Evolutionary conservation across 2,329 filamentous ascomycete species (phyloP), one percentile per base, ranked within the genome.

Genomic region (Exophiala sp.): DNA sequence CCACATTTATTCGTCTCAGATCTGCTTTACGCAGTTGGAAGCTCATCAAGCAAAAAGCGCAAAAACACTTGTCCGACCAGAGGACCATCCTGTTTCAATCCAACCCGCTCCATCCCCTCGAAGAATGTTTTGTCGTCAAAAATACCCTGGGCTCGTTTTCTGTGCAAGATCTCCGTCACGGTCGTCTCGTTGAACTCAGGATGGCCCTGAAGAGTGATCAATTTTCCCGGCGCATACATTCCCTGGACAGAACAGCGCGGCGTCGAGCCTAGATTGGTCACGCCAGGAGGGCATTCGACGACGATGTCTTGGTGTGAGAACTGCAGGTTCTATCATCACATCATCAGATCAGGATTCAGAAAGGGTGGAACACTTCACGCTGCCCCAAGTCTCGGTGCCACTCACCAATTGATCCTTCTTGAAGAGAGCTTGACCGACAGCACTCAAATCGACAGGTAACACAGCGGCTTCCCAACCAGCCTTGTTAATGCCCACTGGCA

Each of bases 251-350:
- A 69, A 69, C 88, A 94, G 37, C 73, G 68, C 2, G 76, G 73
- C 2, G 84, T 85, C 34, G 74, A 76, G 1, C 80, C 88, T 1
- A 94, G 73, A 2, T 73, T 67, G 47, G 82, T 73, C 1, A 83
- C 77, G 44, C 75, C 78, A 3, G 72, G 62, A 0, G 87, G 87
- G 47, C 80, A 79, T 18, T 73, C 68, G 58, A 75, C 77, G 2
- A 91, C 84, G 24, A 85, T 78, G 64, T 96, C 88, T 57, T 81
- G 79, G 68, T 95, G 88, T 85, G 93, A 91, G 67, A 94, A 86
- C 65, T 89, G 83, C 53, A 94, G 78, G 22, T 74, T 19, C 52
- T 55, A 41, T 35, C 11, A 2, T 27, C 6, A 27, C 10, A 6
- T 27, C 24, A 27, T n/a, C n/a, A n/a, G n/a, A n/a, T n/a, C n/a